Percentiles rank a stretch among this genome's conserved stretches.
Conservation (phyloP, 306 rosid species). For the Glycine tomentella region DNA sequence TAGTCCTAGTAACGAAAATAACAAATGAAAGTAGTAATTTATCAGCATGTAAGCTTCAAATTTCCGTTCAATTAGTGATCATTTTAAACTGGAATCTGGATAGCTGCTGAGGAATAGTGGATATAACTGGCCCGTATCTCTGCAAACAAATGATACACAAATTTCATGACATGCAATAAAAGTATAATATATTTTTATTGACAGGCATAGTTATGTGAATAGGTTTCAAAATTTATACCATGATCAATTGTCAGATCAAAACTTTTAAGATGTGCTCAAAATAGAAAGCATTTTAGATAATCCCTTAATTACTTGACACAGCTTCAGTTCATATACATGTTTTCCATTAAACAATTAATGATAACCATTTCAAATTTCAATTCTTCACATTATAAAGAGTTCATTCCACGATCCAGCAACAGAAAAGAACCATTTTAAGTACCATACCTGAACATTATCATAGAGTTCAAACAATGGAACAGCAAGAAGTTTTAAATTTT, state of each 20-base stretch:
- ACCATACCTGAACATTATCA: constrained; percentile 93
- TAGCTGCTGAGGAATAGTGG: constrained; percentile 97
- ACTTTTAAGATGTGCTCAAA: not conserved
- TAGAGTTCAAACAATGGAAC: constrained; percentile 99
- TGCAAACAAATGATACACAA: constrained; percentile 52
- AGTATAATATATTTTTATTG: constrained; percentile 23
- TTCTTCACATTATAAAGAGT: constrained; percentile 6
- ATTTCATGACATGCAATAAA: constrained; percentile 13
- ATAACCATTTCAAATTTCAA: constrained; percentile 24
- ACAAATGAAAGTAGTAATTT: constrained; percentile 21
- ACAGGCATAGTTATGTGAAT: constrained; percentile 8
- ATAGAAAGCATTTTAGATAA: constrained; percentile 15
- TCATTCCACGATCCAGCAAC: not conserved
- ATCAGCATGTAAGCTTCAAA: constrained; percentile 26
- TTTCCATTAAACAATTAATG: constrained; percentile 18
- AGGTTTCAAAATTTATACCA: not conserved
- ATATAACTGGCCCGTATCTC: constrained; percentile 98
- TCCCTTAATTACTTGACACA: not conserved
- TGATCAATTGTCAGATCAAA: not conserved
- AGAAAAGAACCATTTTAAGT: constrained; percentile 21
- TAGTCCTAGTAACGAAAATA: constrained; percentile 38
- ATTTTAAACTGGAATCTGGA: constrained; percentile 99
- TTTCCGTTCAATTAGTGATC: constrained; percentile 71
- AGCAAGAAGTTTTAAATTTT: constrained; percentile 94
- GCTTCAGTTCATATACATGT: constrained; percentile 1